Conservation (phyloP, 306 rosid species). For the Sophora flavescens region DNA sequence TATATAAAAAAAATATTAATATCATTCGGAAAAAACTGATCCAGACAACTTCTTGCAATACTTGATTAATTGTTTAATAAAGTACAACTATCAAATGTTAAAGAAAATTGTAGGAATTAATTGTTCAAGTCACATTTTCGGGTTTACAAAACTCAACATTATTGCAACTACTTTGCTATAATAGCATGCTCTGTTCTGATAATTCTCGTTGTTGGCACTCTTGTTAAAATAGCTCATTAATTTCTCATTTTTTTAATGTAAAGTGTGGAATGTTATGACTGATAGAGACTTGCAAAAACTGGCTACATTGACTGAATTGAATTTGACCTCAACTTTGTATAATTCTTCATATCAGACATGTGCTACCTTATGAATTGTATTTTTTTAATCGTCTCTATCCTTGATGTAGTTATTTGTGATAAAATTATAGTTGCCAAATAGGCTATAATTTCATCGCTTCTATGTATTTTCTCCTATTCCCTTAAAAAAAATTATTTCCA, state of each 20-base stretch:
- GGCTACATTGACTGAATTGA: neutral
- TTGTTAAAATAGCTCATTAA: neutral
- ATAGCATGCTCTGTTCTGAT: neutral
- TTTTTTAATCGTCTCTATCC: neutral
- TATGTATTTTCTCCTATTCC: neutral
- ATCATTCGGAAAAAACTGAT: neutral
- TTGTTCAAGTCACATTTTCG: neutral
- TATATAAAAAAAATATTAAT: too few species aligned
- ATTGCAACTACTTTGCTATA: neutral
- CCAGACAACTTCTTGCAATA: neutral
- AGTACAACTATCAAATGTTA: too few species aligned
- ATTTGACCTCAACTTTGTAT: neutral
- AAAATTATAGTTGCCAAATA: constrained; percentile 1
- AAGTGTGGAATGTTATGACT: constrained; percentile 2
- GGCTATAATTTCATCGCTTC: constrained; percentile 2
- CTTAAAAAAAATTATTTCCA: neutral
- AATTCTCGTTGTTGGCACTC: neutral
- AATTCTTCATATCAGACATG: constrained; percentile 13
- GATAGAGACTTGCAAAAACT: neutral
- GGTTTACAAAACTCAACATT: neutral
- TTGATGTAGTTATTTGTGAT: neutral
- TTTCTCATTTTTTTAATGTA: neutral
- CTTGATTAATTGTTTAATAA: too few species aligned
- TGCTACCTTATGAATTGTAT: neutral
- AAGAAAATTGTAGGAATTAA: neutral